Conservation (phyloP, 805 yeast genomes). For the Hanseniaspora meyeri region DNA sequence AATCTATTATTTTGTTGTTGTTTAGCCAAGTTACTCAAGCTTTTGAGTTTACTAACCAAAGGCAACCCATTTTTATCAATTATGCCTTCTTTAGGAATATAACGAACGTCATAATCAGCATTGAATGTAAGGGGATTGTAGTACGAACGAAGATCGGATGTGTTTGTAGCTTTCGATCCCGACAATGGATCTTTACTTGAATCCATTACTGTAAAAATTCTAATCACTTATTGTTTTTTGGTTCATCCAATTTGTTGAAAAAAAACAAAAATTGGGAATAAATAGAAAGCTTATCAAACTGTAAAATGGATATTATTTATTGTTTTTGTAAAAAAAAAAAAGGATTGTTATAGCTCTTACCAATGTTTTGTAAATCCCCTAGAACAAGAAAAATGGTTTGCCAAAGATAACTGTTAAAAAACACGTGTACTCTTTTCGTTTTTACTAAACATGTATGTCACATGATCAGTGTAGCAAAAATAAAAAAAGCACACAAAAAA, state of each 20-base stretch:
- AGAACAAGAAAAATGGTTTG: no score
- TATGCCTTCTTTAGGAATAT: conserved; percentile 50
- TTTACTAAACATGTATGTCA: background rate
- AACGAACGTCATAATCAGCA: conserved; percentile 50
- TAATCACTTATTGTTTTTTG: background rate
- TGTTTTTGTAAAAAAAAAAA: background rate
- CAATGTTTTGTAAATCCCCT: no score
- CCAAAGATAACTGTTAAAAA: no score
- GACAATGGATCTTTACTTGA: background rate
- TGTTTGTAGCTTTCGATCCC: background rate
- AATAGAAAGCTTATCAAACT: no score
- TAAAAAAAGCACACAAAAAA: background rate
- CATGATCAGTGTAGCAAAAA: background rate
- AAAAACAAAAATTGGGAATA: no score
- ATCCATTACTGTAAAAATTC: background rate
- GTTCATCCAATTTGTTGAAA: background rate
- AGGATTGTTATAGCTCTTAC: no score
- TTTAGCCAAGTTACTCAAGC: conserved; percentile 22
- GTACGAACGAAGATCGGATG: conserved; percentile 45
- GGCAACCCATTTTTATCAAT: conserved; percentile 35
- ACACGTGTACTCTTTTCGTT: no score
- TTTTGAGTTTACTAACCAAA: conserved; percentile 29
- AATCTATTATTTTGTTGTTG: conserved; percentile 6
- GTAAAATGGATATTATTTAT: no score
- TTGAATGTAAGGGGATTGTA: conserved; percentile 56